Base-by-base conservation (phyloP, 2,329 filamentous ascomycete species). In the Xenoacremonium recifei region DNA sequence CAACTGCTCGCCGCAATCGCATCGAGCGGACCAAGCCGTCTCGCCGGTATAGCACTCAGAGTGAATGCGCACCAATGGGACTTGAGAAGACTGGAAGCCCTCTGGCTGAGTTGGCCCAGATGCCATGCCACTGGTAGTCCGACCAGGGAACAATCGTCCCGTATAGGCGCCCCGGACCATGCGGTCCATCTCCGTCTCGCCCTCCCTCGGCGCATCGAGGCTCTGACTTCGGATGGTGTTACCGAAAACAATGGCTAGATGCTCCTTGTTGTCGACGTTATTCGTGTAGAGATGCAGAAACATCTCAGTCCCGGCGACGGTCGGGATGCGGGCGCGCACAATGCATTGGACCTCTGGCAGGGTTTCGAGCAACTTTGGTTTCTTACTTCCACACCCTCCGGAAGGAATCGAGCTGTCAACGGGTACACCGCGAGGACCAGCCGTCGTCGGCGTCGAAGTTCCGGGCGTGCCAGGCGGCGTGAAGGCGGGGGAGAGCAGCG, bases 11-110 rank as follows among this genome's bases (percentile, higher is more conserved):
- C 93, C 93, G 64, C 93, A 99, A 69, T 99, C 93, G 70, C 93
- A 99, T 20, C 93, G 84, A 25, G 93, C 92, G 6, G 91, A 96
- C 93, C 93, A 97, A 1, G 95, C 93, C 1, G 93, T 99, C 73
- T 99, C 93, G 45, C 93, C 93, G 0, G 93, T 99, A 67, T 99
- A 99, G 70, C 93, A 99, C 67, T 99, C 93, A 3, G 89, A 95
- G 66, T 99, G 93, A 61, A 99, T 99, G 43, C 93, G 80, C 35
- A 99, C 92, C 29, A 99, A 73, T 0, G 93, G 89, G 37, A 48
- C 44, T 31, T 59, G 53, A 6, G 42, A 25, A n/a, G 37, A 20
- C 30, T 23, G 43, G 35, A 40, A 41, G 23, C 53, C 50, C 17
- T 43, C 17, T 18, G 40, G 39, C 37, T 47, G 37, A 20, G 27